Base-by-base conservation (phyloP, 2,329 filamentous ascomycete species). In the Madurella mycetomatis region DNA sequence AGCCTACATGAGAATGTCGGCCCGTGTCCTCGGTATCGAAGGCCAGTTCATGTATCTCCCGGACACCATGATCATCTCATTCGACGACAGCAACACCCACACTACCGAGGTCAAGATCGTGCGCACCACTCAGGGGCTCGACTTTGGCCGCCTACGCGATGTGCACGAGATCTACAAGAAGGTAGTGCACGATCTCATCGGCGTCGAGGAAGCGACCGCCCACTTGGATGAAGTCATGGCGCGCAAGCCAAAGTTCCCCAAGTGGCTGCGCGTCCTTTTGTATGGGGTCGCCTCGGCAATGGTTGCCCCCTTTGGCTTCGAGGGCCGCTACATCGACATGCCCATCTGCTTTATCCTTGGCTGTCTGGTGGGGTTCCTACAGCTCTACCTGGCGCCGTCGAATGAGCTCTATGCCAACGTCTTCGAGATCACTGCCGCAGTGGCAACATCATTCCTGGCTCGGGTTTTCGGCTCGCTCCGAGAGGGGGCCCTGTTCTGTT, bases 31-130 rank as follows among this genome's bases (percentile, higher is more conserved):
- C 39, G 88, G 92, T 69, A 92, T 96, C 15, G 88, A 95, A 60
- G 87, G 87, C 5, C 90, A 95, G 64, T 96, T 94, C 63, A 74
- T 96, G 18, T 96, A 96, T 67, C 83, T 96, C 31, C 91, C 92
- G 0, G 89, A 89, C 0, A 95, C 89, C 66, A 96, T 96, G 92
- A 88, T 96, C 53, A 87, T 96, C 66, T 92, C 90, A 4, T 96
- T 96, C 65, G 91, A 88, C 65, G 88, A 92, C 69, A 76, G 72
- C 59, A 71, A 72, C 0, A 89, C 87, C 0, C 87, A 91, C 65
- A 91, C 88, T 0, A 86, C 86, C n/a, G 87, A 90, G 66, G 87
- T 91, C 58, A 88, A 89, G 71, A 78, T 91, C 32, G 84, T 91
- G 7, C 81, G 85, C 4, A 80, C 83, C 0, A 72, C 73, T 0